phyloP scores from a whole-genome alignment of 768 basidiomycete species.

The Mycena capillaripes region DNA sequence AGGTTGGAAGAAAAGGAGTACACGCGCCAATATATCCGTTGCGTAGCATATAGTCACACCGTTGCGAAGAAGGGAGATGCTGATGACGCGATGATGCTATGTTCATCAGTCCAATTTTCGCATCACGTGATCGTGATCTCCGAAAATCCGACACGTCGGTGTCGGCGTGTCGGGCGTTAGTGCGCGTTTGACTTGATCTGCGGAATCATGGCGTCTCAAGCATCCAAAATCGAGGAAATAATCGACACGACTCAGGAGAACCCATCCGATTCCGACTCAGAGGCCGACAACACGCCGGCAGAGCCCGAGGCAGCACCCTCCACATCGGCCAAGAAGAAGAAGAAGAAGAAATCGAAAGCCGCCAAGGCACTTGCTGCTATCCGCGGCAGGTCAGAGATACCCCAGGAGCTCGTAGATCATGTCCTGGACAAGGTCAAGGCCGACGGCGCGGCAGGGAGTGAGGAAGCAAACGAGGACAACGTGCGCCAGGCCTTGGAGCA shows the following conservation, averaged over 20 bases:
- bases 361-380: constrained; percentile 65
- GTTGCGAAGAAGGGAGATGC: background rate
- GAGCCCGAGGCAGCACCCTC: constrained; percentile 51
- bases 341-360: constrained; percentile 88
- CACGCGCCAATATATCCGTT: background rate
- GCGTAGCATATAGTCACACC: background rate
- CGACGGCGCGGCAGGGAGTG: constrained; percentile 61
- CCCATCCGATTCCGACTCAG: constrained; percentile 33
- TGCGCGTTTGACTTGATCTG: background rate
- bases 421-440: constrained; percentile 77
- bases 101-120: background rate
- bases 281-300: constrained; percentile 17
- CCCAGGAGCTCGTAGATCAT: constrained; percentile 73
- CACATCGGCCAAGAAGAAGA: constrained; percentile 75
- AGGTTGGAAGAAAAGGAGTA: background rate
- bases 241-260: constrained; percentile 41
- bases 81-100: background rate
- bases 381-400: constrained; percentile 65
- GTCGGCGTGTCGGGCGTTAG: background rate
- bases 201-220: constrained; percentile 40
- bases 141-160: too few relatives aligned
- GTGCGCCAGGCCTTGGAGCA: constrained; percentile 80
- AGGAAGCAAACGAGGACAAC: constrained; percentile 71
- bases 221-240: constrained; percentile 41
- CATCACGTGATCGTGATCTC: background rate